phyloP scores from a whole-genome alignment of 371 early-diverging fungal species.

The Vairimorpha apis region DNA sequence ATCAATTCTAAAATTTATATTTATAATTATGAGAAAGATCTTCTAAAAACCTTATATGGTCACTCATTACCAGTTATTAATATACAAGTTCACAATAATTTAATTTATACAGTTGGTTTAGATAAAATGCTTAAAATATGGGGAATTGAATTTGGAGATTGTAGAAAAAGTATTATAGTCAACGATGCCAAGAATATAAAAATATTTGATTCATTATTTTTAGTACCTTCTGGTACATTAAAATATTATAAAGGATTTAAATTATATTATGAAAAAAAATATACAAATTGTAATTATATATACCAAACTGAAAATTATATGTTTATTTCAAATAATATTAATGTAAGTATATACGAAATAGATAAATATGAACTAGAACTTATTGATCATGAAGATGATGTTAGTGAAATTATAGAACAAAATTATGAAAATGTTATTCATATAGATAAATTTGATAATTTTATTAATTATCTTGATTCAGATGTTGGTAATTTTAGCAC shows the following conservation, averaged over 20 bases:
- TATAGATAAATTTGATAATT: conserved; percentile 29
- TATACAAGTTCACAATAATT: conserved; percentile 43
- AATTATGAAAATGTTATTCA: conserved; percentile 14
- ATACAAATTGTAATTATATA: conserved; percentile 7
- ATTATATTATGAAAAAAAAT: conserved; percentile 30
- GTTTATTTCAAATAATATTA: conserved; percentile 15
- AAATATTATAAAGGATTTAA: conserved; percentile 45
- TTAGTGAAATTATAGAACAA: conserved; percentile 13
- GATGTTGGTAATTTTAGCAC: conserved; percentile 22
- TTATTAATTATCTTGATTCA: conserved; percentile 20
- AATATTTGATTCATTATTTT: conserved; percentile 31
- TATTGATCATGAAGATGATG: conserved; percentile 19
- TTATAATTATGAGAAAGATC: conserved; percentile 41
- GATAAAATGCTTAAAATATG: conserved; percentile 63
- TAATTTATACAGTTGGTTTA: conserved; percentile 53
- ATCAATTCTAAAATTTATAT: conserved; percentile 53
- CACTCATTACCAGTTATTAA: conserved; percentile 61
- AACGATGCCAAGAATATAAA: conserved; percentile 38
- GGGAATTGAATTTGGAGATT: conserved; percentile 63
- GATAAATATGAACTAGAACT: conserved; percentile 41
- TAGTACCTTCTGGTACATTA: conserved; percentile 25
- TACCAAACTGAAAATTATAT: conserved; percentile 17
- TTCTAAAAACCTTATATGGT: conserved; percentile 55
- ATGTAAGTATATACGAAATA: conserved; percentile 33
- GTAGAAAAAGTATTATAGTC: conserved; percentile 59